phyloP scores from a whole-genome alignment of 768 basidiomycete species.

The Rhizopogon vulgaris region DNA sequence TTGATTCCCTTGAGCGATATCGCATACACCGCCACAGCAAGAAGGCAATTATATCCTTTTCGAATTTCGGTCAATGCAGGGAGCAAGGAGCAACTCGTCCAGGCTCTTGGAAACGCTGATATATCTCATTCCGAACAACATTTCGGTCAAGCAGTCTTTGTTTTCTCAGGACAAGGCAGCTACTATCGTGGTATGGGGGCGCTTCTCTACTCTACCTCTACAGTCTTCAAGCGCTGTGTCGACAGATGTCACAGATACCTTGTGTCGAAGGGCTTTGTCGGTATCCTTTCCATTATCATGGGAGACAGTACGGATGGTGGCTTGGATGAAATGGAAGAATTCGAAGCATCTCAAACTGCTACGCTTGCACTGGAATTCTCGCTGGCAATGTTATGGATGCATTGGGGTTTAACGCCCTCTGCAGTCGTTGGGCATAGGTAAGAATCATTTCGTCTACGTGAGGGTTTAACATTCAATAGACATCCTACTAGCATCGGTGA shows the following conservation, averaged over 20 bases:
- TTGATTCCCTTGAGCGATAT: conserved; percentile 38
- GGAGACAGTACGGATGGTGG: conserved; percentile 17
- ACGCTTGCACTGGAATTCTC: conserved; percentile 61
- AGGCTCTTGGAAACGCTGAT: conserved; percentile 33
- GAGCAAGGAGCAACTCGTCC: conserved; percentile 39
- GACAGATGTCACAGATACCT: conserved; percentile 55
- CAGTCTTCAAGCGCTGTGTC: conserved; percentile 44
- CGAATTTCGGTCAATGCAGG: conserved; percentile 46
- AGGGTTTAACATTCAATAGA: background rate
- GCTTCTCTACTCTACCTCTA: conserved; percentile 43
- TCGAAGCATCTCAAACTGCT: conserved; percentile 46
- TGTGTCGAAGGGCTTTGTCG: conserved; percentile 40
- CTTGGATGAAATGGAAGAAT: conserved; percentile 27
- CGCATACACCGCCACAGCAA: conserved; percentile 63
- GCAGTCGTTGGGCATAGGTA: conserved; percentile 72
- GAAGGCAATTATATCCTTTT: conserved; percentile 49
- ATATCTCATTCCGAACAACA: conserved; percentile 24
- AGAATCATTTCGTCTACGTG: conserved; percentile 8
- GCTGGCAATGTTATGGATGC: conserved; percentile 57
- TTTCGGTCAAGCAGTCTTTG: conserved; percentile 43
- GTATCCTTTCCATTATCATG: conserved; percentile 40
- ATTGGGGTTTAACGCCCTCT: conserved; percentile 59
- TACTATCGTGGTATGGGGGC: conserved; percentile 64
- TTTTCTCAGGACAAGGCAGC: conserved; percentile 71
- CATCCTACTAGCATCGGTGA: conserved; percentile 57